Conservation (phyloP, 75 land plant species). For the Pinus albicaulis region DNA sequence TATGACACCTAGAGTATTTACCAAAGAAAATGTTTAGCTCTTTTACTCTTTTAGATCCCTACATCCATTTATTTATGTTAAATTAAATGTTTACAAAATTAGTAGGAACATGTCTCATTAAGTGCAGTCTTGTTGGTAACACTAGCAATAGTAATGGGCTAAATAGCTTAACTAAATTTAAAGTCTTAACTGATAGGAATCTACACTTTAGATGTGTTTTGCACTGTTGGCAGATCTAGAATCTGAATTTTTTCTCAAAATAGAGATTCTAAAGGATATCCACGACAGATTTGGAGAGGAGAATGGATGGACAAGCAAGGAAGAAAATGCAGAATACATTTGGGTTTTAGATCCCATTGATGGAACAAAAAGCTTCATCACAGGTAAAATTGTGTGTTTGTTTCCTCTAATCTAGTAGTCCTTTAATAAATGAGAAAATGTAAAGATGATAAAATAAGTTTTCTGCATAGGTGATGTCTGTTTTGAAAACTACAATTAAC, state of each 20-base stretch:
- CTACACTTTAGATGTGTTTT: not conserved
- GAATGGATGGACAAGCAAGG: conserved; percentile 73
- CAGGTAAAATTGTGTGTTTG: conserved; percentile 42
- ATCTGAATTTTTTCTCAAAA: not conserved
- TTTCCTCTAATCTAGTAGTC: no score
- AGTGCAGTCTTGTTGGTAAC: not conserved
- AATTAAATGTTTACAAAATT: not conserved
- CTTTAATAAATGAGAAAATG: no score
- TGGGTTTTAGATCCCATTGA: conserved; percentile 99
- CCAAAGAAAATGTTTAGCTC: not conserved
- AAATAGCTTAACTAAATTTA: no score
- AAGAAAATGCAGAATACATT: conserved; percentile 61
- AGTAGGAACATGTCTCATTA: not conserved
- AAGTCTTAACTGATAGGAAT: not conserved
- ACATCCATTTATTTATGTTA: not conserved
- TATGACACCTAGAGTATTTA: conserved; percentile 25
- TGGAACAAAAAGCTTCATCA: conserved; percentile 98
- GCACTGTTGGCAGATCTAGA: not conserved
- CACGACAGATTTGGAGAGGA: conserved; percentile 87
- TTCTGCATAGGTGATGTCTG: no score
- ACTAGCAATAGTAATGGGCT: no score
- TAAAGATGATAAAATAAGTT: no score
- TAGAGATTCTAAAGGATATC: not conserved
- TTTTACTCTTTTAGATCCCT: not conserved
- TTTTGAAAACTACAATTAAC: no score